phyloP scores from a whole-genome alignment of 768 basidiomycete species.

The Rhizopogon salebrosus region DNA sequence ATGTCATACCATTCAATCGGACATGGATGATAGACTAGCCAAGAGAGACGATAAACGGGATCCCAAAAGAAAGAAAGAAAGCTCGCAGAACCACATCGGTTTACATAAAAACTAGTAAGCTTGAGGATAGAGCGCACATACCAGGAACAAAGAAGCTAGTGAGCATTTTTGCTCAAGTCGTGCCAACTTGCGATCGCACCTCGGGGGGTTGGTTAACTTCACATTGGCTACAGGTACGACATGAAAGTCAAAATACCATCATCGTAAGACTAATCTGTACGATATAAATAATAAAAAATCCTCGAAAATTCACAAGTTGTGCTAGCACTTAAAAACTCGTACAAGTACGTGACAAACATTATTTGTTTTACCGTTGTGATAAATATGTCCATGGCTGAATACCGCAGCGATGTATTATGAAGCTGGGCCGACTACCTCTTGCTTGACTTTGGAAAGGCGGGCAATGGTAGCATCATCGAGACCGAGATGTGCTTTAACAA shows the following conservation, averaged over 20 bases:
- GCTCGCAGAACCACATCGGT: too few species aligned
- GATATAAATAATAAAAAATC: conserved; percentile 1
- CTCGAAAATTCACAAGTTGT: background rate
- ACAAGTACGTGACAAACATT: conserved; percentile 8
- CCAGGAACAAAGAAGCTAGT: background rate
- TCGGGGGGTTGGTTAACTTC: background rate
- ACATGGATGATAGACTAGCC: too few species aligned
- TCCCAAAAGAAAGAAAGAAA: too few species aligned
- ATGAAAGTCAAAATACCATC: background rate
- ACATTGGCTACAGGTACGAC: conserved; percentile 1
- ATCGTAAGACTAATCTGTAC: background rate
- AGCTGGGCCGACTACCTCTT: conserved; percentile 36
- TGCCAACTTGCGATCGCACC: background rate
- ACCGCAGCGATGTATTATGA: background rate
- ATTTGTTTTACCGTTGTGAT: background rate
- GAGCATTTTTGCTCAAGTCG: too few species aligned
- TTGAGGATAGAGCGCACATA: background rate
- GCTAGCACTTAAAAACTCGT: conserved; percentile 6
- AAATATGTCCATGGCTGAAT: background rate
- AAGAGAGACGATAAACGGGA: too few species aligned
- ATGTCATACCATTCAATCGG: too few species aligned
- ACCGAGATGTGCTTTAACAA: conserved; percentile 59
- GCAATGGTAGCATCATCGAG: conserved; percentile 47
- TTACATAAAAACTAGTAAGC: too few species aligned
- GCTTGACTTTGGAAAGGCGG: conserved; percentile 47